These are phyloP conservation scores for Epichloe uncinata DNA, from an alignment of 2,329 filamentous ascomycete genomes.

Conservation along the genomic window DNA sequence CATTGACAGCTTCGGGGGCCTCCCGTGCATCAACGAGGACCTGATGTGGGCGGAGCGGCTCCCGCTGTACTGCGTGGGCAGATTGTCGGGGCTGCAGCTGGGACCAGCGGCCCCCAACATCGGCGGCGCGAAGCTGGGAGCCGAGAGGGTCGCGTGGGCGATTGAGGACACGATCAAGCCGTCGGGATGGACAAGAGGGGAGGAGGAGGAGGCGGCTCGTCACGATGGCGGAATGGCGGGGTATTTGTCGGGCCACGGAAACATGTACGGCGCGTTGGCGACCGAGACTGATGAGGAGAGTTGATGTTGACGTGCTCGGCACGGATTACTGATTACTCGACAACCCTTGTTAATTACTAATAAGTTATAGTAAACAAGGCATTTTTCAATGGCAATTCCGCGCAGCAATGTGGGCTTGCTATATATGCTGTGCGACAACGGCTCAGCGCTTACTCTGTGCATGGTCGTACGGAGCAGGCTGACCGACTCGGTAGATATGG, in stretches of 20 bases:
- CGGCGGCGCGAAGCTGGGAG: slow-evolving; percentile 58
- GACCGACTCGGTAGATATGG: no score
- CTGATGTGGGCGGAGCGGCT: slow-evolving; percentile 63
- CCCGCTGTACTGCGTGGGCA: slow-evolving; percentile 58
- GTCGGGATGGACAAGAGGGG: slow-evolving; percentile 5
- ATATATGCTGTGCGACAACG: no score
- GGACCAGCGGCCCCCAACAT: slow-evolving; percentile 63
- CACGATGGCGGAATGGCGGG: slow-evolving; percentile 8
- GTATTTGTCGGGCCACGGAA: slow-evolving; percentile 23
- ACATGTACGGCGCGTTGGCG: slow-evolving; percentile 22
- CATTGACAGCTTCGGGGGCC: slow-evolving; percentile 50
- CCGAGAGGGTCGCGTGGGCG: slow-evolving; percentile 60
- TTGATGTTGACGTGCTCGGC: not conserved
- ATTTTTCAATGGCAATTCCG: no score
- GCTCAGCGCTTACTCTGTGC: no score
- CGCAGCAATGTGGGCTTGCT: no score
- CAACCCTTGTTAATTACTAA: no score
- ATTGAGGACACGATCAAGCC: slow-evolving; percentile 40
- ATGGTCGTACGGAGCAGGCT: no score
- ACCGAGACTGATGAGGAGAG: not conserved
- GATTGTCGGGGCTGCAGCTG: slow-evolving; percentile 52
- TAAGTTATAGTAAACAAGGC: no score
- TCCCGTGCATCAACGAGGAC: slow-evolving; percentile 64
- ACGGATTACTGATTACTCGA: no score
- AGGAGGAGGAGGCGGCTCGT: not conserved